phyloP scores from a whole-genome alignment of 306 rosid genomes.

The Senna siamea region DNA sequence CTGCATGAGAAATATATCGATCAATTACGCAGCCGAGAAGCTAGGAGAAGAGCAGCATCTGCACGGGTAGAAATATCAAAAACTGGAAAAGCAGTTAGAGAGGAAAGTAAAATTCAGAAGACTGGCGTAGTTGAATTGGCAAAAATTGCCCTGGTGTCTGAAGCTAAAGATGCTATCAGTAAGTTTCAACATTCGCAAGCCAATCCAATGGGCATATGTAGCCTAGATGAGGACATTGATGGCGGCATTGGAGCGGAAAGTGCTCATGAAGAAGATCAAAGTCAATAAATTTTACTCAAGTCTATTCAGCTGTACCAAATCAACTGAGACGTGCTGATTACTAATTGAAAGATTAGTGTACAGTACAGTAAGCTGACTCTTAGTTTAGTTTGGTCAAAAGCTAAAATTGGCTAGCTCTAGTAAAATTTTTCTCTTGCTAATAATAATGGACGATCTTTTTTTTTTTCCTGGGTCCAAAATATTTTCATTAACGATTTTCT shows the following conservation, averaged over 20 bases:
- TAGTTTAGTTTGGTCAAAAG: conserved; percentile 15
- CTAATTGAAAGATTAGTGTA: conserved; percentile 26
- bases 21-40: conserved; percentile 71
- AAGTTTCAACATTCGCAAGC: conserved; percentile 53
- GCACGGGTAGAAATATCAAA: conserved; percentile 19
- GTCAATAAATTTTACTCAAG: conserved; percentile 26
- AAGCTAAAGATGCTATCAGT: conserved; percentile 74
- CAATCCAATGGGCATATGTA: conserved; percentile 33
- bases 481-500: background rate
- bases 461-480: no score
- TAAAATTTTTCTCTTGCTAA: conserved; percentile 21
- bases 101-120: conserved; percentile 42
- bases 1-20: conserved; percentile 81
- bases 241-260: conserved; percentile 36
- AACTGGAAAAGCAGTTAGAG: conserved; percentile 18
- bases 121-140: conserved; percentile 61
- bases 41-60: conserved; percentile 60
- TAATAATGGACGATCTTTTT: conserved; percentile 23
- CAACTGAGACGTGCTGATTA: background rate
- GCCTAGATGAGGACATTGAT: conserved; percentile 49
- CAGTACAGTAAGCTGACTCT: conserved; percentile 31
- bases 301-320: conserved; percentile 17
- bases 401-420: background rate
- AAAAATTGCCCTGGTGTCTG: conserved; percentile 67
- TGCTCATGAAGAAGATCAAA: conserved; percentile 45